phyloP scores from a whole-genome alignment of 2,329 filamentous ascomycete species.

The Claviceps sp. region DNA sequence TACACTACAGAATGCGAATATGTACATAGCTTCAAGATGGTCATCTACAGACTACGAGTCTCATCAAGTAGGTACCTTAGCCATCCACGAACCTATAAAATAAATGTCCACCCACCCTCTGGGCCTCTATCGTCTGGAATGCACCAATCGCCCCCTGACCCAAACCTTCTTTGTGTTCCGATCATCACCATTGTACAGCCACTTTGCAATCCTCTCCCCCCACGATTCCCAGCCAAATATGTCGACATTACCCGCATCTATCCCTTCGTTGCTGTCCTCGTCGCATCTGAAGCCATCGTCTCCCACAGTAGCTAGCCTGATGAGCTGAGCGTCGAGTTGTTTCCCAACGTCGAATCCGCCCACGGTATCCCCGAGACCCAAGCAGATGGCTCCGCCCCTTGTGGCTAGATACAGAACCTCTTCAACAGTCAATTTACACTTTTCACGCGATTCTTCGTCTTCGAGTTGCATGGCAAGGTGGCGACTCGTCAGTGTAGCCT shows the following conservation, averaged over 20 bases:
- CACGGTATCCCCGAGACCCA: constrained; percentile 58
- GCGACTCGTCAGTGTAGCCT: constrained; percentile 66
- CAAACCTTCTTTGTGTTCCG: constrained; percentile 80
- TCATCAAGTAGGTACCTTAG: too few species aligned
- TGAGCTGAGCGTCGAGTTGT: constrained; percentile 82
- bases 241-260: constrained; percentile 55
- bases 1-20: too few species aligned
- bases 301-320: constrained; percentile 45
- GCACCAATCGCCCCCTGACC: constrained; percentile 75
- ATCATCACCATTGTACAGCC: constrained; percentile 89
- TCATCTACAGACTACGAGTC: neutral
- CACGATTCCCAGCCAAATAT: constrained; percentile 86
- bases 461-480: constrained; percentile 45
- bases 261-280: constrained; percentile 10
- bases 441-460: constrained; percentile 25
- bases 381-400: constrained; percentile 68
- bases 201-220: constrained; percentile 80
- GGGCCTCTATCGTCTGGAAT: constrained; percentile 35
- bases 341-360: constrained; percentile 77
- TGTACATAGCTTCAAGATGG: too few species aligned
- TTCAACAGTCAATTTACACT: constrained; percentile 62
- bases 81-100: too few species aligned
- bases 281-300: constrained; percentile 17
- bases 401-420: constrained; percentile 83
- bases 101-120: too few species aligned